A percentile compares a stretch with the other conserved stretches of the same genome.
phyloP scores from a whole-genome alignment of 1,139 yeast species.

The Geotrichum cucujoidarum region DNA sequence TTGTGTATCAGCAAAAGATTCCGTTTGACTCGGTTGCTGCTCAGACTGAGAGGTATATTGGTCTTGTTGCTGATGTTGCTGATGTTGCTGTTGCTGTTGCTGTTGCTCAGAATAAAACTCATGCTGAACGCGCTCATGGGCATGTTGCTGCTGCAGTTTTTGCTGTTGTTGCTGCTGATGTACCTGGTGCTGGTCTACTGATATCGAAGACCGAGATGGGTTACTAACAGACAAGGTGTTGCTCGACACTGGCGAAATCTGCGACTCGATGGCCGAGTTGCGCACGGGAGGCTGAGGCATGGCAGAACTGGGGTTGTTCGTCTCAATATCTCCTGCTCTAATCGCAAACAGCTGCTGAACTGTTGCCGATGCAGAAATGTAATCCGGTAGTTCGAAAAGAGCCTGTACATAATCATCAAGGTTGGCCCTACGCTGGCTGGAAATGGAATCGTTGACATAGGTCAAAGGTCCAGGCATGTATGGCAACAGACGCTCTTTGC shows the following conservation, averaged over 20 bases:
- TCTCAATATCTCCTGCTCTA: slow-evolving; percentile 57
- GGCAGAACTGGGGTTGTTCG: slow-evolving; percentile 38
- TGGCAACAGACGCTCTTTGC: slow-evolving; percentile 74
- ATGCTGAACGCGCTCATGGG: background rate
- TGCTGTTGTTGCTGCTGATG: slow-evolving; percentile 8
- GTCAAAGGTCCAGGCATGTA: slow-evolving; percentile 96
- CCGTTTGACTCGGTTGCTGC: background rate
- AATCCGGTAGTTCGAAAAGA: slow-evolving; percentile 66
- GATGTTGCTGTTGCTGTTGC: background rate
- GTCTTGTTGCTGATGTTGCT: background rate
- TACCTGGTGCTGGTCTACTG: slow-evolving; percentile 1
- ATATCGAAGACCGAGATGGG: background rate
- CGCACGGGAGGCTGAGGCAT: slow-evolving; percentile 40
- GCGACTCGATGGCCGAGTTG: background rate
- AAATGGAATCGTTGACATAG: slow-evolving; percentile 82
- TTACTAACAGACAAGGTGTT: background rate
- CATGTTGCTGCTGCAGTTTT: slow-evolving; percentile 1
- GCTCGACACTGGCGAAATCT: background rate
- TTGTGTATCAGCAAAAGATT: background rate
- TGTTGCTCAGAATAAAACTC: background rate
- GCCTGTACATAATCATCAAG: slow-evolving; percentile 78
- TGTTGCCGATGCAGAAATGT: slow-evolving; percentile 61
- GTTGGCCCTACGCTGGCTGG: slow-evolving; percentile 82
- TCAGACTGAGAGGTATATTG: background rate
- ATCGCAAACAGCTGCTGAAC: slow-evolving; percentile 70